These are phyloP conservation scores for Agrostemma githago DNA, from an alignment of 148 eudicot genomes.

Conservation along the genomic window DNA sequence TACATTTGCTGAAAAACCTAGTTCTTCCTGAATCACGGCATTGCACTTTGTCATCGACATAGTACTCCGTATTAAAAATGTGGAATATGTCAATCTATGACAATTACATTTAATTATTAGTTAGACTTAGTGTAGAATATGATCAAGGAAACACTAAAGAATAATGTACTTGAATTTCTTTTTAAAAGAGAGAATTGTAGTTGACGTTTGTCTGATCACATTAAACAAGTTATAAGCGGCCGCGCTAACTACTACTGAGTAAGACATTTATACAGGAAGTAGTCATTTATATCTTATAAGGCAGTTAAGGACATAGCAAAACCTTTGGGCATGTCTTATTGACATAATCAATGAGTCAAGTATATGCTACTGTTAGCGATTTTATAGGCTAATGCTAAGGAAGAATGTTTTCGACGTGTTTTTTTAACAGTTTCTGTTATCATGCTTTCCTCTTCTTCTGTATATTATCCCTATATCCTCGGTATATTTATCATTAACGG, in stretches of 20 bases:
- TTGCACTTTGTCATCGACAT: neutral
- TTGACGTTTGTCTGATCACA: neutral
- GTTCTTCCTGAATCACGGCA: neutral
- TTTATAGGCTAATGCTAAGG: neutral
- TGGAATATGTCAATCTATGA: conserved; percentile 1
- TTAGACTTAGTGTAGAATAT: neutral
- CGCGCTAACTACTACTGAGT: neutral
- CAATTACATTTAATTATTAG: neutral
- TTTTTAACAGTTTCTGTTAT: neutral
- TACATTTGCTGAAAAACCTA: neutral
- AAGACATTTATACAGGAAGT: conserved; percentile 9
- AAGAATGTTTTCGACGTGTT: neutral
- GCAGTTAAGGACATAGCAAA: neutral
- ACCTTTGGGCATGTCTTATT: neutral
- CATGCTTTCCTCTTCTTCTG: too few species aligned
- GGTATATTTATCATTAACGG: too few species aligned
- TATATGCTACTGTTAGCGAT: too few species aligned
- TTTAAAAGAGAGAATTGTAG: too few species aligned
- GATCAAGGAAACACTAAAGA: neutral
- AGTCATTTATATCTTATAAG: neutral
- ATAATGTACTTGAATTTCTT: neutral
- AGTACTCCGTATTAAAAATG: neutral
- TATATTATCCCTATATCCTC: neutral
- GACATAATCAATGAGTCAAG: too few species aligned
- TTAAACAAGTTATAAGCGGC: neutral